Conservation (phyloP, 1,284 basidiomycete genomes). For the Papiliotrema laurentii region DNA sequence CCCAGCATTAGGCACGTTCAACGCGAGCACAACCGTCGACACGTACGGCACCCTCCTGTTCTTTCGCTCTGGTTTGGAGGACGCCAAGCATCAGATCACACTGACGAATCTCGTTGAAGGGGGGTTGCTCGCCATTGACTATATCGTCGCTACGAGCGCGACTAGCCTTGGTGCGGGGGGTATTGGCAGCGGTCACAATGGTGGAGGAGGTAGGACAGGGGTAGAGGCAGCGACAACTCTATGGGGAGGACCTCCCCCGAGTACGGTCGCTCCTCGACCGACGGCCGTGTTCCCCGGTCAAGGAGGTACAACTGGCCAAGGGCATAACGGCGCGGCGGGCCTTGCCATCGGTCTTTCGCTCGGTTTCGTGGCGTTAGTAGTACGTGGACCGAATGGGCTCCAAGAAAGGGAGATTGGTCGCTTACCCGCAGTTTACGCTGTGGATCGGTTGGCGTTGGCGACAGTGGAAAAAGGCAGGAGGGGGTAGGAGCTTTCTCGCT, state of each 20-base stretch:
- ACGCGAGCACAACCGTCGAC: constrained; percentile 19
- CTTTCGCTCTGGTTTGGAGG: constrained; percentile 15
- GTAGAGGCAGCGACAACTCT: neutral
- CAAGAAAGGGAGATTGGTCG: no score
- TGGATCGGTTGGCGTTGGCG: constrained; percentile 19
- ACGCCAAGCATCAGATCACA: constrained; percentile 11
- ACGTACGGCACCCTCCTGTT: constrained; percentile 27
- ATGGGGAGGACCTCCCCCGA: neutral
- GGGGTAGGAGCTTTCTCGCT: constrained; percentile 17
- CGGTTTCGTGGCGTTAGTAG: no score
- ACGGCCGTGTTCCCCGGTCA: constrained; percentile 1
- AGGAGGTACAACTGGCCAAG: neutral
- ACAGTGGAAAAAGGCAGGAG: constrained; percentile 22
- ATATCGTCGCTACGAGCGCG: constrained; percentile 17
- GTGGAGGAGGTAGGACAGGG: neutral
- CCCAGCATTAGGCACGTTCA: constrained; percentile 14
- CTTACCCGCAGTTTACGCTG: constrained; percentile 12
- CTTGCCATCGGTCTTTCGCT: constrained; percentile 5
- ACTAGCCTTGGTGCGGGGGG: neutral
- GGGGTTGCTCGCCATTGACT: constrained; percentile 26
- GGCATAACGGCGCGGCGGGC: constrained; percentile 1
- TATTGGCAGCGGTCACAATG: neutral
- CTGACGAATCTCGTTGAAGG: constrained; percentile 26
- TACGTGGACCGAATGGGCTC: no score
- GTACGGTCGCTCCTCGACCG: neutral